Conservation (phyloP, 106 monocot species). For the Acorus calamus region DNA sequence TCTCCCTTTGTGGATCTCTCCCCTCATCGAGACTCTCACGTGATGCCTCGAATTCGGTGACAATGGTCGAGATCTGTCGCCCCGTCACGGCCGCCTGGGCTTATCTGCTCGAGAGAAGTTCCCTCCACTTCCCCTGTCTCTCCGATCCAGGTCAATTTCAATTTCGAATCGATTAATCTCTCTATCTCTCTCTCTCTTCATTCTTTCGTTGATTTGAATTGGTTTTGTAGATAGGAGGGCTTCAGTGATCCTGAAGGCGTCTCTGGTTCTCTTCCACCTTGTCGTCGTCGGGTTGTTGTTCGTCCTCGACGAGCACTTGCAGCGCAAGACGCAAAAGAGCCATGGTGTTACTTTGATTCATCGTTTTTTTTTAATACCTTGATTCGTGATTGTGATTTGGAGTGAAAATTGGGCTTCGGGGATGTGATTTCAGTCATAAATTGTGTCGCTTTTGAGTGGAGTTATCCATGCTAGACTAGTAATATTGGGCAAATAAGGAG, state of each 20-base stretch:
- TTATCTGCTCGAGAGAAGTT: constrained; percentile 6
- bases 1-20: no score
- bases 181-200: neutral
- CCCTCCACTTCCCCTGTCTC: constrained; percentile 19
- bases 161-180: neutral
- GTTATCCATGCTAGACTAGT: no score
- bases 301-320: constrained; percentile 39
- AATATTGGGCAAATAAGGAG: no score
- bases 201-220: neutral
- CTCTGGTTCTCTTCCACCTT: constrained; percentile 43
- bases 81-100: constrained; percentile 3
- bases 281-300: constrained; percentile 42
- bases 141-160: constrained; percentile 18
- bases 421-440: no score
- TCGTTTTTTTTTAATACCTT: neutral
- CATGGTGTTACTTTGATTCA: constrained; percentile 29
- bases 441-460: no score
- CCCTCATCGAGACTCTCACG: no score
- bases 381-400: neutral
- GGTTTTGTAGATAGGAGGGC: constrained; percentile 36
- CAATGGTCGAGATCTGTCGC: neutral
- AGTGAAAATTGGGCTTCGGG: neutral
- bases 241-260: constrained; percentile 31
- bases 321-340: constrained; percentile 22
- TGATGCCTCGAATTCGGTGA: neutral